Conservation (phyloP, 345 rosid species). For the Schrenkiella parvula region DNA sequence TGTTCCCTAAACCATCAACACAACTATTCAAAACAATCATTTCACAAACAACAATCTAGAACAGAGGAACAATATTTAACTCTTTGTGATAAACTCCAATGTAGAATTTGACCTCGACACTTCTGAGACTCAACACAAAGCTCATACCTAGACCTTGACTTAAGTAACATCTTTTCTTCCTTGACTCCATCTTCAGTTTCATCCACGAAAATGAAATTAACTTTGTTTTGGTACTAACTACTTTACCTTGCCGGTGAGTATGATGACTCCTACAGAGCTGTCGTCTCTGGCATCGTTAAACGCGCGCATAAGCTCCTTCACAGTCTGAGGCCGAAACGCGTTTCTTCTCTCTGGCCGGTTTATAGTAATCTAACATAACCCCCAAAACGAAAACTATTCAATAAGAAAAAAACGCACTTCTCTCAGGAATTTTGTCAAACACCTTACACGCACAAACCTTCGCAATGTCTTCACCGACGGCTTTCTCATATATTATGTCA, state of each 20-base stretch:
- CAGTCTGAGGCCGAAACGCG: conserved; percentile 73
- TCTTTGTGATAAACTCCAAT: conserved; percentile 1
- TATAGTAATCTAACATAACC: conserved; percentile 54
- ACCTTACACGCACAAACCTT: conserved; percentile 45
- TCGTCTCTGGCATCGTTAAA: conserved; percentile 87
- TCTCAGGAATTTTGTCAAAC: conserved; percentile 6
- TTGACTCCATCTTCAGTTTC: neutral
- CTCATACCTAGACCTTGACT: neutral
- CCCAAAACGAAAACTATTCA: neutral
- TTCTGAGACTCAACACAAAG: neutral
- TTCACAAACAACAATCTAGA: neutral
- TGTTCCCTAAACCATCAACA: conserved; percentile 55
- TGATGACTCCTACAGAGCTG: conserved; percentile 67
- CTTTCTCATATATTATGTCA: conserved; percentile 82
- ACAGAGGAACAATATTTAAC: neutral
- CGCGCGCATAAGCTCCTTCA: conserved; percentile 74
- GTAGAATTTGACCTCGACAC: neutral
- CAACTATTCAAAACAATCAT: neutral
- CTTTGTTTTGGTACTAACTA: neutral
- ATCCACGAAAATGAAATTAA: neutral
- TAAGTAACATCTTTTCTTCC: neutral
- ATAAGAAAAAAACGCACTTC: neutral
- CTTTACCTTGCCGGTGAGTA: conserved; percentile 82
- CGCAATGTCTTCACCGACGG: conserved; percentile 78
- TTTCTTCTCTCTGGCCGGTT: conserved; percentile 81